A percentile compares a stretch with the other conserved stretches of the same genome.
Conservation (phyloP, 352 stramenopile species). For the Saprolegnia diclina region DNA sequence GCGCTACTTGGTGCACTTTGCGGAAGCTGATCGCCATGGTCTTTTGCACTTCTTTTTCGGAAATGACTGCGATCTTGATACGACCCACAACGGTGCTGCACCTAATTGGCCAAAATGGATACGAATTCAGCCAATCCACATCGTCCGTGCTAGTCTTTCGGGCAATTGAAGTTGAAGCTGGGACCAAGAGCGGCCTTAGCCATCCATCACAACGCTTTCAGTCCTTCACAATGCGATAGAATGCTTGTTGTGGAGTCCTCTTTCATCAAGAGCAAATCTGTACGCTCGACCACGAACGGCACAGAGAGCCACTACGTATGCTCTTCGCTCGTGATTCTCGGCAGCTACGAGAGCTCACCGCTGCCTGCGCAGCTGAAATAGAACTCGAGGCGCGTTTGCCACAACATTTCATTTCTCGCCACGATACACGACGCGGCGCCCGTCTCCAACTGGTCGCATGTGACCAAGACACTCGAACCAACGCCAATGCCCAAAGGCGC, state of each 20-base stretch:
- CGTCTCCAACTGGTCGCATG: neutral
- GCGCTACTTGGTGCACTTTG: constrained; percentile 21
- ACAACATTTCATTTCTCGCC: constrained; percentile 1
- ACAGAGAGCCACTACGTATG: neutral
- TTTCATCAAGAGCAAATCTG: no score
- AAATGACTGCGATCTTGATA: no score
- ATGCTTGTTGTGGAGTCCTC: no score
- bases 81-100: no score
- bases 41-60: no score
- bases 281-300: neutral
- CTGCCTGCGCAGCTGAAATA: neutral
- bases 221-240: no score
- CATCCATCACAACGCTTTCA: no score
- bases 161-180: no score
- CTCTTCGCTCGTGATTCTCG: neutral
- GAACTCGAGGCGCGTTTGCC: neutral
- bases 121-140: no score
- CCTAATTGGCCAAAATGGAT: no score
- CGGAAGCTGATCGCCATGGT: constrained; percentile 7
- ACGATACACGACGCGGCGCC: neutral
- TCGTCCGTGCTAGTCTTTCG: no score
- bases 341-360: neutral
- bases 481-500: neutral
- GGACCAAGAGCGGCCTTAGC: no score
- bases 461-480: neutral